These are phyloP conservation scores for Glarea lozoyensis DNA, from an alignment of 495 filamentous ascomycete genomes.

Conservation along the genomic window DNA sequence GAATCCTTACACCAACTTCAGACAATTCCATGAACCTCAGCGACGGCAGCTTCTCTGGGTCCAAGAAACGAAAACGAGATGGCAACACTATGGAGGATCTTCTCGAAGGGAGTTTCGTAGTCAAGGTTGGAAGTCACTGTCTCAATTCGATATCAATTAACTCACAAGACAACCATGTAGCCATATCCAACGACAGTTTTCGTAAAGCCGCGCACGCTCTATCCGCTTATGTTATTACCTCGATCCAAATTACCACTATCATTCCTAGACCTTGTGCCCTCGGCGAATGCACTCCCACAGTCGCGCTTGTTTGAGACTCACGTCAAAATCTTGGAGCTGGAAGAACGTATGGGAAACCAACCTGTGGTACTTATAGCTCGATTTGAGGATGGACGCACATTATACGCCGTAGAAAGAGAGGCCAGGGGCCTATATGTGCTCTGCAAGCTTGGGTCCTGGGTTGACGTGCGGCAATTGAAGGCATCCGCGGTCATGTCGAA, in stretches of 20 bases:
- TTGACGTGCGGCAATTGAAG: slow-evolving; percentile 41
- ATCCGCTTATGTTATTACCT: slow-evolving; percentile 52
- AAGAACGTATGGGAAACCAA: slow-evolving; percentile 38
- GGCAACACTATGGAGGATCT: slow-evolving; percentile 35
- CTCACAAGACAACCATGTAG: slow-evolving; percentile 26
- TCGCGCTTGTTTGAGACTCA: slow-evolving; percentile 49
- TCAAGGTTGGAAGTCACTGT: slow-evolving; percentile 30
- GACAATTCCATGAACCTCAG: slow-evolving; percentile 21
- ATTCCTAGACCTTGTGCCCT: slow-evolving; percentile 47
- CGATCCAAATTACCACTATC: slow-evolving; percentile 51
- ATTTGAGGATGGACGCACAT: slow-evolving; percentile 39
- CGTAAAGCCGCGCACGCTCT: slow-evolving; percentile 48
- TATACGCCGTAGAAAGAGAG: slow-evolving; percentile 70
- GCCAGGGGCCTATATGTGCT: slow-evolving; percentile 57
- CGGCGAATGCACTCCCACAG: slow-evolving; percentile 39
- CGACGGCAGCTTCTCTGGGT: slow-evolving; percentile 4
- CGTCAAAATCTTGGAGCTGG: slow-evolving; percentile 53
- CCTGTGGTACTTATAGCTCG: slow-evolving; percentile 59
- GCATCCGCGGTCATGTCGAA: slow-evolving; percentile 27
- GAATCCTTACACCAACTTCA: slow-evolving; percentile 25
- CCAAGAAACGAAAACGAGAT: slow-evolving; percentile 21
- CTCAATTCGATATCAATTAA: slow-evolving; percentile 8
- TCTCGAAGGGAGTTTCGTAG: slow-evolving; percentile 34
- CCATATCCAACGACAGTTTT: slow-evolving; percentile 47
- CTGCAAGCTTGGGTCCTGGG: slow-evolving; percentile 59